Conservation (phyloP, 208 protist species). For the Tritrichomonas foetus region DNA sequence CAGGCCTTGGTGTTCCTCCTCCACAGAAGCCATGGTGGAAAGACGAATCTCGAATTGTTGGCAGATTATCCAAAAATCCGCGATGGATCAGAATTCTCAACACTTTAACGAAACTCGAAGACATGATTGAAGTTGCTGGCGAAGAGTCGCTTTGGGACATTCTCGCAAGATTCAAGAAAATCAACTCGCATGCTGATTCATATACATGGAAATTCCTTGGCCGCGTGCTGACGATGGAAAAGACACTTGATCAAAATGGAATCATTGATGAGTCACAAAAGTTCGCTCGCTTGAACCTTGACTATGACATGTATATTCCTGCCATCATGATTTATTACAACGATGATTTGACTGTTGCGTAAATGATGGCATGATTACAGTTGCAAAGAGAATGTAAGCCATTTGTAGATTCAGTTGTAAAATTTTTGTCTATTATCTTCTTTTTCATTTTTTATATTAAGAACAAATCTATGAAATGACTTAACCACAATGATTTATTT, state of each 20-base stretch:
- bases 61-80: constrained; percentile 44
- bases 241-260: constrained; percentile 49
- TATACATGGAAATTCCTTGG: constrained; percentile 52
- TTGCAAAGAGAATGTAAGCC: too few relatives aligned
- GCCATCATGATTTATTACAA: constrained; percentile 51
- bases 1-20: neutral
- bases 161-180: constrained; percentile 40
- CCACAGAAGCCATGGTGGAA: constrained; percentile 47
- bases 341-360: constrained; percentile 53
- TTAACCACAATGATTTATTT: too few relatives aligned
- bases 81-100: constrained; percentile 46
- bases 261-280: constrained; percentile 48
- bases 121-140: constrained; percentile 46
- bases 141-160: constrained; percentile 52
- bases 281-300: constrained; percentile 42
- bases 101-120: constrained; percentile 46
- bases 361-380: neutral
- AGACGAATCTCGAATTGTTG: constrained; percentile 42
- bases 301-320: constrained; percentile 49
- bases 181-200: constrained; percentile 49
- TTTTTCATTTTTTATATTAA: too few relatives aligned
- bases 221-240: constrained; percentile 44
- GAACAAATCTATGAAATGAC: too few relatives aligned
- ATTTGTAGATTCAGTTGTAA: too few relatives aligned
- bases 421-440: too few relatives aligned